Base-by-base conservation (phyloP, 345 rosid genomes). In the Eucalyptus sp. region DNA sequence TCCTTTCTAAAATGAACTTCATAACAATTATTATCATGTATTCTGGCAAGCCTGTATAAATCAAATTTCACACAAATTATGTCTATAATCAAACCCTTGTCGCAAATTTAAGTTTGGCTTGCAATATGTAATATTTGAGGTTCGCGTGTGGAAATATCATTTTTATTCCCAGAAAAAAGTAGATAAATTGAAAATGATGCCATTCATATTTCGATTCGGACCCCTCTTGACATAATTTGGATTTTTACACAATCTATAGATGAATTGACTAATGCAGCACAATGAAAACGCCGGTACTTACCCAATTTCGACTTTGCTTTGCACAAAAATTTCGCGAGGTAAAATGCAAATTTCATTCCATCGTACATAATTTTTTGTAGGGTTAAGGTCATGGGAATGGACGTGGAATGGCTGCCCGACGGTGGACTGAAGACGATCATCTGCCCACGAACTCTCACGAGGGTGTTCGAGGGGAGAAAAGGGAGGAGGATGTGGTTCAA, bases 401-500 rank as follows among this genome's bases (percentile, higher is more conserved):
- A 94, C 8, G 25, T 93, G 90, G 94, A 94, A 89, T 95, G 97
- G 96, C 93, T 91, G 58, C 90, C 93, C 10, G 87, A 92, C 54
- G 96, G 95, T 3, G 92, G 93, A 18, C 94, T 90, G 90, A 94
- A 90, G 92, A 86, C 90, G 18, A 41, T 79, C 48, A 25, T 95
- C 50, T 91, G 91, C 17, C 96, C 96, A 25, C 81, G 93, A 60
- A 1, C 90, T 0, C 91, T 93, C n/a, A 95, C 96, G 5, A 91
- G 89, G 93, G 96, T 95, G 90, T 93, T 94, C 76, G 96, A 94
- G 3, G 96, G 95, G 48, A 93, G 97, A 86, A 94, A 93, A 71
- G 97, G 94, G 64, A 91, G 96, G 90, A 92, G 94, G 89, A 95
- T 94, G 97, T 94, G 96, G 97, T 95, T 93, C 88, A 95, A 95